A percentile compares a stretch with the other conserved stretches of the same genome.
These are phyloP conservation scores for Discostella pseudostelligera DNA, from an alignment of 108 stramenopile genomes.

Conservation along the genomic window DNA sequence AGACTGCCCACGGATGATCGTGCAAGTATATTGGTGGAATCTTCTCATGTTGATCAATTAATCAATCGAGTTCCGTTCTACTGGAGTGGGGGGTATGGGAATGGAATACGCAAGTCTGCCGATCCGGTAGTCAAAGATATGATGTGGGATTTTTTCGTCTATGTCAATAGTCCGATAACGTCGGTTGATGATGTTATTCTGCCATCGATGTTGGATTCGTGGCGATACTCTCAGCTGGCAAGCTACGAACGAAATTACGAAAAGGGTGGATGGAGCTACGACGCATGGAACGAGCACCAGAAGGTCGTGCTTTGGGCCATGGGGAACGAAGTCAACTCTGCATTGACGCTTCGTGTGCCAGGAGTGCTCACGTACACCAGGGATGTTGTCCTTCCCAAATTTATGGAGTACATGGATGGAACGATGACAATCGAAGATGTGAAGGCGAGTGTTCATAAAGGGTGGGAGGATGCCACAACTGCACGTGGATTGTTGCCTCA, in stretches of 20 bases:
- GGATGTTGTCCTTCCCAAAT: conserved; percentile 27
- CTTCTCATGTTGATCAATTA: conserved; percentile 32
- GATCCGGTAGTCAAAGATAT: conserved; percentile 27
- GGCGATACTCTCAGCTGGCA: conserved; percentile 37
- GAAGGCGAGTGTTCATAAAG: conserved; percentile 12
- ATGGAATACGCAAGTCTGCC: conserved; percentile 40
- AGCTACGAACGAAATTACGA: conserved; percentile 16
- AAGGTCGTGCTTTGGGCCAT: conserved; percentile 21
- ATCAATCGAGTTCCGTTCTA: conserved; percentile 52
- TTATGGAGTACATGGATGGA: conserved; percentile 28
- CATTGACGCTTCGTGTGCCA: conserved; percentile 35
- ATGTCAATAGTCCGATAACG: conserved; percentile 42
- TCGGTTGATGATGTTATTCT: conserved; percentile 38
- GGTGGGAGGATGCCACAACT: conserved; percentile 38
- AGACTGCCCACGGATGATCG: conserved; percentile 29
- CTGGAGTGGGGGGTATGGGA: conserved; percentile 48
- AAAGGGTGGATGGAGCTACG: conserved; percentile 20
- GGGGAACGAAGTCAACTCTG: conserved; percentile 36
- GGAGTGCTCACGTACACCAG: conserved; percentile 42
- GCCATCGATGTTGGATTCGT: conserved; percentile 41
- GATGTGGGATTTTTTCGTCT: conserved; percentile 50
- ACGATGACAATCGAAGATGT: conserved; percentile 19
- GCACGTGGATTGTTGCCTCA: conserved; percentile 25
- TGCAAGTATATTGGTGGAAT: conserved; percentile 34
- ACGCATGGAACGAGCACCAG: conserved; percentile 31